Evolutionary conservation across 345 rosid species (phyloP).

Genomic region (Draba incana): DNA sequence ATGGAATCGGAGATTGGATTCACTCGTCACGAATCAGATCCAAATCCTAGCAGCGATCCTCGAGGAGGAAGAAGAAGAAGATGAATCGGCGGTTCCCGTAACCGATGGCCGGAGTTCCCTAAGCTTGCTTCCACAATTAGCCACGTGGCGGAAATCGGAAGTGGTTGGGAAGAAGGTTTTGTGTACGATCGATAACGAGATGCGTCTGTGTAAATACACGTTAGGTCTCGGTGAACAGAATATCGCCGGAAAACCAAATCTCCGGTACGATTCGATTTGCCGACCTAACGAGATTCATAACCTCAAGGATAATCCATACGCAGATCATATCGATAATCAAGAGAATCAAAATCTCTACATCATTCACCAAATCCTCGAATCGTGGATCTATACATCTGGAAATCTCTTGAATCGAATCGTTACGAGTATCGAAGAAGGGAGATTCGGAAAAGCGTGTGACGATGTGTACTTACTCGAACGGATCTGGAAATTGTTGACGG

Average conservation of each 20-base stretch:
- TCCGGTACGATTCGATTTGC: conserved; percentile 83
- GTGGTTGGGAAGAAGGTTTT: conserved; percentile 64
- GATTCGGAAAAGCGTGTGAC: conserved; percentile 54
- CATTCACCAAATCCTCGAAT: conserved; percentile 77
- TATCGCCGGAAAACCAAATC: conserved; percentile 70
- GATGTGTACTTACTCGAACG: conserved; percentile 65
- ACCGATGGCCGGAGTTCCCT: conserved; percentile 61
- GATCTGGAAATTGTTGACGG: conserved; percentile 75
- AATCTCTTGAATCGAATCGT: conserved; percentile 55
- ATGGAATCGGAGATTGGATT: conserved; percentile 77
- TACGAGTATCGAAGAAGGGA: conserved; percentile 47
- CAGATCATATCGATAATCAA: conserved; percentile 59
- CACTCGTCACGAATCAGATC: conserved; percentile 70
- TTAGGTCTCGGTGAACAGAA: conserved; percentile 88
- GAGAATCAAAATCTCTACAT: conserved; percentile 75
- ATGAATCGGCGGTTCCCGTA: conserved; percentile 30
- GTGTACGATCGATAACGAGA: conserved; percentile 74
- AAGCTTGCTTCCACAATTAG: conserved; percentile 79
- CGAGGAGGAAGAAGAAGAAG: conserved; percentile 45
- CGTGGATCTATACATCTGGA: conserved; percentile 65
- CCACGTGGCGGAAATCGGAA: conserved; percentile 77
- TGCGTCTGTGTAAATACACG: conserved; percentile 76
- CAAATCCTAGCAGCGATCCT: conserved; percentile 59
- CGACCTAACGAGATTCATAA: conserved; percentile 60
- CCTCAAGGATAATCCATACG: conserved; percentile 57